Conservation (phyloP, 2,329 filamentous ascomycete genomes). For the Sporothrix sp. region DNA sequence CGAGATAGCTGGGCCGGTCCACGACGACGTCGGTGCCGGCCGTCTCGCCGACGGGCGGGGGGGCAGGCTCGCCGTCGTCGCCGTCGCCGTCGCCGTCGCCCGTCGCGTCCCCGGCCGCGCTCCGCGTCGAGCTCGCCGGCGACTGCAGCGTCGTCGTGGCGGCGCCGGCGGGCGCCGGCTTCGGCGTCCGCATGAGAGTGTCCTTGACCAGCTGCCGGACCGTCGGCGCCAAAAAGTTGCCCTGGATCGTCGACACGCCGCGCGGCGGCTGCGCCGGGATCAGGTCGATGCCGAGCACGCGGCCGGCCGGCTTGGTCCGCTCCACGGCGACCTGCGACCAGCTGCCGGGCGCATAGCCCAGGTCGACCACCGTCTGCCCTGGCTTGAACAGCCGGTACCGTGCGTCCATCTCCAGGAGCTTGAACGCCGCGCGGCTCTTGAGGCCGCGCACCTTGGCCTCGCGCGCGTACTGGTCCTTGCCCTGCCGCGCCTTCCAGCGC, state of each 20-base stretch:
- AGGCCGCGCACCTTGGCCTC: constrained; percentile 70
- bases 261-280: constrained; percentile 84
- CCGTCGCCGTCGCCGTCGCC: constrained; percentile 15
- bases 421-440: constrained; percentile 88
- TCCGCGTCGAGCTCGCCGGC: not conserved
- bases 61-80: not conserved
- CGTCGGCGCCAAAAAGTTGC: constrained; percentile 70
- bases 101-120: not conserved
- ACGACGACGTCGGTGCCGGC: constrained; percentile 21
- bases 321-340: constrained; percentile 77
- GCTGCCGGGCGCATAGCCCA: constrained; percentile 69
- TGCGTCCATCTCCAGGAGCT: constrained; percentile 81
- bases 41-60: constrained; percentile 13
- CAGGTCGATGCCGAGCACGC: constrained; percentile 85
- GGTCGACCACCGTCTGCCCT: constrained; percentile 80
- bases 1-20: constrained; percentile 52
- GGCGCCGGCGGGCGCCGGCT: not conserved
- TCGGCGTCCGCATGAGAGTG: constrained; percentile 50
- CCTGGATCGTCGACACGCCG: constrained; percentile 90
- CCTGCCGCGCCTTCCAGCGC: constrained; percentile 75
- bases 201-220: constrained; percentile 70
- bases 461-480: constrained; percentile 59
- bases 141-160: constrained; percentile 18
- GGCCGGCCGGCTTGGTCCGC: constrained; percentile 63
- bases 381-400: constrained; percentile 69